phyloP scores from a whole-genome alignment of 129 eudicot genomes.

The Helianthus tuberosus region DNA sequence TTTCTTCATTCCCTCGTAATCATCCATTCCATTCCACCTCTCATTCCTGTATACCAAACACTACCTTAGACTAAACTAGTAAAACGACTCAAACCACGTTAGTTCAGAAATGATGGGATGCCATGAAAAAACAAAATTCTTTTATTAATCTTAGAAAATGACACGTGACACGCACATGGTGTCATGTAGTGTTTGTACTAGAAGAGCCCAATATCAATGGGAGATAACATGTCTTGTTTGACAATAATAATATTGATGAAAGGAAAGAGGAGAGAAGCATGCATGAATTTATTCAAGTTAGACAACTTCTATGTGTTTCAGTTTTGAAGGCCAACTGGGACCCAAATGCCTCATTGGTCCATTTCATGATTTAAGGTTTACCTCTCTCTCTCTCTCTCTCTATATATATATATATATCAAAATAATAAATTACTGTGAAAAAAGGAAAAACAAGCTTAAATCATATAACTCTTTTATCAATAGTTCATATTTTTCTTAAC shows the following conservation, averaged over 20 bases:
- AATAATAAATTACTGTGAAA: too few species aligned
- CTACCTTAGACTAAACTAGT: too few species aligned
- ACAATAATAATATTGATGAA: constrained; percentile 31
- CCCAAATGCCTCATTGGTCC: constrained; percentile 10
- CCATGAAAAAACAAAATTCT: neutral
- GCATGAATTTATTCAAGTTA: constrained; percentile 51
- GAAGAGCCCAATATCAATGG: constrained; percentile 26
- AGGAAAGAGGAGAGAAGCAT: constrained; percentile 32
- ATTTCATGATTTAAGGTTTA: constrained; percentile 24
- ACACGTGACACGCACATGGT: constrained; percentile 37
- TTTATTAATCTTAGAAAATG: constrained; percentile 15
- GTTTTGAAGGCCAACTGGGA: constrained; percentile 19
- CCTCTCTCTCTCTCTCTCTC: too few species aligned
- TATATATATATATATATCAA: too few species aligned
- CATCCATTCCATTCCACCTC: too few species aligned
- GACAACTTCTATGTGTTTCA: constrained; percentile 28
- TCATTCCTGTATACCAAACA: too few species aligned
- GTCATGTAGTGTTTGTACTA: constrained; percentile 20
- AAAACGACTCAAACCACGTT: too few species aligned
- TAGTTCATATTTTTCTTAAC: too few species aligned
- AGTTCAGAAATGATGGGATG: neutral
- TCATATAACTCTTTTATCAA: too few species aligned
- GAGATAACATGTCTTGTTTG: constrained; percentile 42
- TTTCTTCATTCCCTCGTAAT: too few species aligned
- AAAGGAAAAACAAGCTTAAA: too few species aligned